Evolutionary conservation across 148 eudicot genomes (phyloP), one percentile per base, ranked within the genome.

Genomic region (Simmondsia chinensis): DNA sequence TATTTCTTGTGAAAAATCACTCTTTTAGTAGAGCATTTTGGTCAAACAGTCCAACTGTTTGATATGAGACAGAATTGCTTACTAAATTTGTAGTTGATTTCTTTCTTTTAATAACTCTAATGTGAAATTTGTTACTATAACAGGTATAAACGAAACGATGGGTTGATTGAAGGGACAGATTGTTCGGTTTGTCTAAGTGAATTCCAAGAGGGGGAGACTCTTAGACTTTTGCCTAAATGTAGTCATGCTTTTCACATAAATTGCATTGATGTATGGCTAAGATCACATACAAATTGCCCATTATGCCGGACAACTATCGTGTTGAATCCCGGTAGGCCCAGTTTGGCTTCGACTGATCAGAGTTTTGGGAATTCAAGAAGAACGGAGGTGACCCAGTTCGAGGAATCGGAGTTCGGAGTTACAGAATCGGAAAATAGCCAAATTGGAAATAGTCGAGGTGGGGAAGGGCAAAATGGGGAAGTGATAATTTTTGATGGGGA

Each of bases 221-320:
- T 81, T 23, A 59, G 89, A 35, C 46, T 81, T 20, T 23, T 81
- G 32, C 89, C 89, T 3, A 81, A 81, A 43, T 76, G 89, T 54
- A 65, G 54, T 9, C 89, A 81, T 44, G 89, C 89, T 2, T 81
- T 81, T 48, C 89, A 81, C 54, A 50, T 81, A 19, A 66, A 57
- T 35, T 81, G 89, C 33, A 81, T 81, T 18, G 89, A 81, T 42
- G 73, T 78, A 2, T 81, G 89, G 89, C 46, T 81, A 27, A 52
- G 80, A 39, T 73, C 80, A 5, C 89, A 81, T 37, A 76, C 73
- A 9, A 81, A 52, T 36, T 81, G 89, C 34, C 89, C 89, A 0
- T 22, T 76, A 9, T 81, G 89, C 34, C 80, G 89, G 23, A 75
- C 80, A 13, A 54, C 24, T 0, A 59, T 81, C 2, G 48, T 73